phyloP scores from a whole-genome alignment of 495 filamentous ascomycete species.

The Clavariopsis aquatica region DNA sequence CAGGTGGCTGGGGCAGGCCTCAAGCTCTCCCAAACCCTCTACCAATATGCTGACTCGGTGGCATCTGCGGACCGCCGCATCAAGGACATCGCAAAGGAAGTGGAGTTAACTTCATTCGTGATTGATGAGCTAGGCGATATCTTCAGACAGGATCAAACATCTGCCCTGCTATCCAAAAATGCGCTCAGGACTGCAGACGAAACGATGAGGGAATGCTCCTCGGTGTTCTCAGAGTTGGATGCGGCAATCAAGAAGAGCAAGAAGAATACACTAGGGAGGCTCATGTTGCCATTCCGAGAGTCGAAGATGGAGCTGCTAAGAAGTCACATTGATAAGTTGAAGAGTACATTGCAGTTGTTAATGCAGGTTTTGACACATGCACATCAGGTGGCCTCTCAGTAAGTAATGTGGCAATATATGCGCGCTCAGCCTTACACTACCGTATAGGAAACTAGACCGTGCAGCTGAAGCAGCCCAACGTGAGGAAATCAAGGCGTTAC shows the following conservation, averaged over 20 bases:
- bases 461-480: conserved; percentile 30
- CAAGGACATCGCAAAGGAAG: conserved; percentile 38
- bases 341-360: conserved; percentile 37
- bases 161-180: conserved; percentile 29
- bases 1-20: conserved; percentile 37
- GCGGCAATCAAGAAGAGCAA: conserved; percentile 28
- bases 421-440: not conserved
- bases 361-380: conserved; percentile 39
- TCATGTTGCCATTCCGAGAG: conserved; percentile 37
- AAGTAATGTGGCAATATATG: not conserved
- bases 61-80: conserved; percentile 34
- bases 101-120: conserved; percentile 34
- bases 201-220: conserved; percentile 33
- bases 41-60: conserved; percentile 38
- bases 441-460: conserved; percentile 25
- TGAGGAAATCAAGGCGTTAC: conserved; percentile 30
- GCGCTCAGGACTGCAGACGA: conserved; percentile 37
- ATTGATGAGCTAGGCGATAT: conserved; percentile 34
- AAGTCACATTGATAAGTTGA: conserved; percentile 36
- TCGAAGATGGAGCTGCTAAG: conserved; percentile 34
- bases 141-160: conserved; percentile 27
- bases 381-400: conserved; percentile 30
- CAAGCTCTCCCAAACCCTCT: conserved; percentile 35
- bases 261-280: conserved; percentile 26
- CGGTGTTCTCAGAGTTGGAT: conserved; percentile 34